A percentile compares a stretch with the other conserved stretches of the same genome.
Conservation (phyloP, 2,329 filamentous ascomycete genomes). For the Colletotrichum ledebouriae region DNA sequence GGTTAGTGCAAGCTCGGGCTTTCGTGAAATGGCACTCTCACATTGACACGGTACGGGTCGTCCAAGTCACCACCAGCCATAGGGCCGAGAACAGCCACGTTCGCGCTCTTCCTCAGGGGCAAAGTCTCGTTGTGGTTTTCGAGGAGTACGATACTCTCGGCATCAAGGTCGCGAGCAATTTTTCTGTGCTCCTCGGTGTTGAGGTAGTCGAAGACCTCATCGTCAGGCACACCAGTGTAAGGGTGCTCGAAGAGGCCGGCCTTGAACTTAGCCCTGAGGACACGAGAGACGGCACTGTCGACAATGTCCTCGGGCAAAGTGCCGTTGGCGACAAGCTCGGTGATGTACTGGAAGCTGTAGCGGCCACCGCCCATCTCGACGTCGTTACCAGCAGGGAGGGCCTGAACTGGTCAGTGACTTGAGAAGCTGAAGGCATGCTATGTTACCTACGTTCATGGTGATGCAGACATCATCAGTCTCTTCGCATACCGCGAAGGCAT, state of each 20-base stretch:
- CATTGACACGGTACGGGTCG: slow-evolving; percentile 64
- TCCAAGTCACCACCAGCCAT: slow-evolving; percentile 74
- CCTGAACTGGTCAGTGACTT: slow-evolving; percentile 48
- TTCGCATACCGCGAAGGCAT: slow-evolving; percentile 73
- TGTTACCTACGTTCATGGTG: slow-evolving; percentile 63
- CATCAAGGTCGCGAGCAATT: slow-evolving; percentile 73
- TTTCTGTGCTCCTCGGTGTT: slow-evolving; percentile 71
- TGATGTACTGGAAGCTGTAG: slow-evolving; percentile 77
- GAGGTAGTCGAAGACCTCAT: slow-evolving; percentile 69
- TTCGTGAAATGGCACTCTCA: slow-evolving; percentile 51
- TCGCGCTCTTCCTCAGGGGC: slow-evolving; percentile 73
- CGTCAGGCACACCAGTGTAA: slow-evolving; percentile 69
- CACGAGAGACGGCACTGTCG: slow-evolving; percentile 75
- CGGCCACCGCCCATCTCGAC: slow-evolving; percentile 84
- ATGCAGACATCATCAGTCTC: slow-evolving; percentile 75
- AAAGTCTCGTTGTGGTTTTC: slow-evolving; percentile 69
- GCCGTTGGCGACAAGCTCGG: slow-evolving; percentile 72
- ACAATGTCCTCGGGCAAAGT: slow-evolving; percentile 71
- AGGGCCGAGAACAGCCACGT: slow-evolving; percentile 79
- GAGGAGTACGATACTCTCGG: slow-evolving; percentile 72
- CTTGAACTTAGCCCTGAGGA: slow-evolving; percentile 77
- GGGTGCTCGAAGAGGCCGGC: slow-evolving; percentile 80
- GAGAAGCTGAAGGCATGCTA: background rate
- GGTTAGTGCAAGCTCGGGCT: slow-evolving; percentile 2
- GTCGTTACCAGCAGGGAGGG: slow-evolving; percentile 77